Evolutionary conservation across 106 monocot species (phyloP).

Genomic region (Hemerocallis citrina): DNA sequence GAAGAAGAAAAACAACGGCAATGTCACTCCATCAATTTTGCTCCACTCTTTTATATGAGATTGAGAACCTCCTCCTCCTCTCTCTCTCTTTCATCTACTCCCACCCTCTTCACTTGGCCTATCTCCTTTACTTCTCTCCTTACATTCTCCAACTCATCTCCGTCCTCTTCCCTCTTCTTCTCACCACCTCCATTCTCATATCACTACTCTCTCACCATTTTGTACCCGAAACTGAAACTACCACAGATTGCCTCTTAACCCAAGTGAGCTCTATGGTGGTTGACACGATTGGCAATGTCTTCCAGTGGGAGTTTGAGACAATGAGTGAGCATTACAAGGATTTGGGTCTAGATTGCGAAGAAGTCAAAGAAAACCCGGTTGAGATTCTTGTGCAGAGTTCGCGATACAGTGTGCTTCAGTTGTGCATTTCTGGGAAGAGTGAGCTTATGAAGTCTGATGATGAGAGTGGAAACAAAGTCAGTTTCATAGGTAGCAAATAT

Average conservation of each 20-base stretch:
- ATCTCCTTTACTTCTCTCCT: slow-evolving; percentile 60
- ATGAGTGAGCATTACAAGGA: slow-evolving; percentile 1
- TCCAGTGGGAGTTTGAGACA: slow-evolving; percentile 4
- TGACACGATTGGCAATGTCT: slow-evolving; percentile 5
- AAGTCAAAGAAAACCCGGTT: not conserved
- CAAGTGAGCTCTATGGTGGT: slow-evolving; percentile 17
- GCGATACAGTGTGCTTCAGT: not conserved
- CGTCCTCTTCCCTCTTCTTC: slow-evolving; percentile 70
- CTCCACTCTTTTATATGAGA: slow-evolving; percentile 16
- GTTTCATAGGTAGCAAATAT: not conserved
- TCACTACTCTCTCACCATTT: slow-evolving; percentile 20
- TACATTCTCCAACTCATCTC: slow-evolving; percentile 39
- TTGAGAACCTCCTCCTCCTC: slow-evolving; percentile 37
- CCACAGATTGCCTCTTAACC: not conserved
- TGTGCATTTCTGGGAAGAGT: not conserved
- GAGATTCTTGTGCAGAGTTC: not conserved
- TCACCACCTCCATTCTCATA: slow-evolving; percentile 58
- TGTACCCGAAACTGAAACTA: not conserved
- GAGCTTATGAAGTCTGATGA: not conserved
- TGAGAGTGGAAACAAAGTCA: not conserved
- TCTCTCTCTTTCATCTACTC: slow-evolving; percentile 24
- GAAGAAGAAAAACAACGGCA: slow-evolving; percentile 1
- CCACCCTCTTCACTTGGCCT: slow-evolving; percentile 50
- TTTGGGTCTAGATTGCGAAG: not conserved
- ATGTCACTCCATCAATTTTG: not conserved